Evolutionary conservation across 331 rosid species (phyloP).

Genomic region (Quercus phellos): DNA sequence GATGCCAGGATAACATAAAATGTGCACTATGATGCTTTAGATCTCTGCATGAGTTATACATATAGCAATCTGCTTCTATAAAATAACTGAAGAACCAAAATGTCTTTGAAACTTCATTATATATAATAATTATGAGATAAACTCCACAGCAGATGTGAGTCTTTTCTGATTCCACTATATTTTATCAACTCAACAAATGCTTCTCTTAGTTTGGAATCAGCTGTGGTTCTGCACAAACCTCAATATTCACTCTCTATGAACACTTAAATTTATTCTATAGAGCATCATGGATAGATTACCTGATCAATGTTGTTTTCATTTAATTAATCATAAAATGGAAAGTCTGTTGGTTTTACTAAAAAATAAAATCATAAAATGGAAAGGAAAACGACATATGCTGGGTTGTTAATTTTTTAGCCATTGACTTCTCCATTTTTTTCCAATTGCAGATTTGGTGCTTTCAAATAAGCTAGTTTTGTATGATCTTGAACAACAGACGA

Average conservation of each 20-base stretch:
- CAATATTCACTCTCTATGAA: background rate
- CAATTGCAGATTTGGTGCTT: conserved; percentile 76
- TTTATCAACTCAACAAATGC: background rate
- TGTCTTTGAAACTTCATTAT: background rate
- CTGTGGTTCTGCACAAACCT: background rate
- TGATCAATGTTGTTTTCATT: background rate
- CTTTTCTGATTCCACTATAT: background rate
- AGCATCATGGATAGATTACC: background rate
- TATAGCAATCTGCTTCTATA: background rate
- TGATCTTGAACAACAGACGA: conserved; percentile 60
- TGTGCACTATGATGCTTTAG: background rate
- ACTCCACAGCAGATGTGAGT: background rate
- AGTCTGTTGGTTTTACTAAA: too few species aligned
- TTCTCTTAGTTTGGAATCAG: background rate
- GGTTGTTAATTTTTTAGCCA: background rate
- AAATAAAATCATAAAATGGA: background rate
- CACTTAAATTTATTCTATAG: background rate
- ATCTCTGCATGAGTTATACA: background rate
- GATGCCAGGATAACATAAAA: background rate
- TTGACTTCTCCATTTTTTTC: conserved; percentile 23
- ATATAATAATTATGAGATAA: background rate
- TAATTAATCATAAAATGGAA: background rate
- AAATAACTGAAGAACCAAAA: background rate
- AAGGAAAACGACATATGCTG: background rate
- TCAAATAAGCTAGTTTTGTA: conserved; percentile 75